Conservation (phyloP, 1,139 yeast species). For the Pneumocystis sp. region DNA sequence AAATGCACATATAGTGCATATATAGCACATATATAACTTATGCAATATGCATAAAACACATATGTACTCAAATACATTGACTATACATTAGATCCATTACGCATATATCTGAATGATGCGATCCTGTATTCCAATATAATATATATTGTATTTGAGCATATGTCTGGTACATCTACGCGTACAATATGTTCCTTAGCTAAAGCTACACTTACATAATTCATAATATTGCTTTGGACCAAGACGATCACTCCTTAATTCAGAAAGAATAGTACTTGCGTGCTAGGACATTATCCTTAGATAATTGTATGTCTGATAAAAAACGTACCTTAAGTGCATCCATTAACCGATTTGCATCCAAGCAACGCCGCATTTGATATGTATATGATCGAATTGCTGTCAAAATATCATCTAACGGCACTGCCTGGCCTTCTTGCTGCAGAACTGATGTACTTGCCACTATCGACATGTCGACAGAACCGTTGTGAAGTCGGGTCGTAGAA, state of each 20-base stretch:
- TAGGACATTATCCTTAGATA: constrained; percentile 18
- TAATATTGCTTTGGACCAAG: constrained; percentile 86
- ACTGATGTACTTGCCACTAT: neutral
- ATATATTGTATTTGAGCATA: neutral
- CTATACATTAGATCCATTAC: no score
- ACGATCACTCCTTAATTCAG: constrained; percentile 62
- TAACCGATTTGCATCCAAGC: constrained; percentile 55
- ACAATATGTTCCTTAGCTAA: neutral
- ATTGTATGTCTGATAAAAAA: neutral
- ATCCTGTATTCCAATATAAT: neutral
- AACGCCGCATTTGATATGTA: constrained; percentile 59
- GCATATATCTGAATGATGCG: no score
- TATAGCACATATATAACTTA: no score
- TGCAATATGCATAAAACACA: no score
- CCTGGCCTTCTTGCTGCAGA: constrained; percentile 14
- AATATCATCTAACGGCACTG: constrained; percentile 34
- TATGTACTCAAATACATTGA: neutral
- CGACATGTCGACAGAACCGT: neutral
- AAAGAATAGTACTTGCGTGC: constrained; percentile 69
- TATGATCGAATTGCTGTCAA: constrained; percentile 51
- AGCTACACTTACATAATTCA: constrained; percentile 52
- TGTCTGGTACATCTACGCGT: neutral
- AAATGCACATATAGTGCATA: neutral
- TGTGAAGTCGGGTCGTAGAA: neutral
- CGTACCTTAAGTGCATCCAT: constrained; percentile 55